Base-by-base conservation (phyloP, 306 rosid species). In the Trifolium repens region DNA sequence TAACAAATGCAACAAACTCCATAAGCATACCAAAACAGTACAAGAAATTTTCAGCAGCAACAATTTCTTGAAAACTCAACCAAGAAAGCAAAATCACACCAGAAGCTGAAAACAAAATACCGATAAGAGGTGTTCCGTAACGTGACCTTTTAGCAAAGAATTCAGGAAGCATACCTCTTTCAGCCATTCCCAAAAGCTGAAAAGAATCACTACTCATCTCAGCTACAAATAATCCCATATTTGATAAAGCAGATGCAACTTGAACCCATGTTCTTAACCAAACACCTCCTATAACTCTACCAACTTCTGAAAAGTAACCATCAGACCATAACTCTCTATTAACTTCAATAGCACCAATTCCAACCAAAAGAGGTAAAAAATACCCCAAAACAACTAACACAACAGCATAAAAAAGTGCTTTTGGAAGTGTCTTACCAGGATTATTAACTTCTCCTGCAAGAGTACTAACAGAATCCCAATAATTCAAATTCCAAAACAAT, bases 151-250 rank as follows among this genome's bases (percentile, higher is more conserved):
- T 84, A 62, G 86, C 87, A 6, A 89, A 91, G 34, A 86, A 71
- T 24, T 86, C 83, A 53, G 94, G 93, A 81, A 89, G 87, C 91
- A 89, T 85, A 30, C 92, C 94, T 0, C 78, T 47, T 66, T 87
- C 90, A 3, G 89, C 89, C 91, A 89, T 91, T 0, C 96, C 93
- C 74, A 84, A 76, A 81, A 91, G 93, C 53, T 89, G 96, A 61
- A 82, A 91, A 10, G 96, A 87, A 54, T 91, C 91, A 3, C 96
- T 84, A 66, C 91, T 91, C 89, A 91, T 91, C 78, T 89, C 91
- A 15, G 89, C 87, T 57, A 87, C 79, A 68, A 89, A 91, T 88
- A 89, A 84, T 22, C 97, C 94, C 94, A 87, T 86, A 71, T 87
- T 87, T 72, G 96, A 91, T 67, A 87, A 59, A 7, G 97, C 97